A percentile compares a stretch with the other conserved stretches of the same genome.
Conservation (phyloP, 164 flowering plant species). For the Aristolochia californica region DNA sequence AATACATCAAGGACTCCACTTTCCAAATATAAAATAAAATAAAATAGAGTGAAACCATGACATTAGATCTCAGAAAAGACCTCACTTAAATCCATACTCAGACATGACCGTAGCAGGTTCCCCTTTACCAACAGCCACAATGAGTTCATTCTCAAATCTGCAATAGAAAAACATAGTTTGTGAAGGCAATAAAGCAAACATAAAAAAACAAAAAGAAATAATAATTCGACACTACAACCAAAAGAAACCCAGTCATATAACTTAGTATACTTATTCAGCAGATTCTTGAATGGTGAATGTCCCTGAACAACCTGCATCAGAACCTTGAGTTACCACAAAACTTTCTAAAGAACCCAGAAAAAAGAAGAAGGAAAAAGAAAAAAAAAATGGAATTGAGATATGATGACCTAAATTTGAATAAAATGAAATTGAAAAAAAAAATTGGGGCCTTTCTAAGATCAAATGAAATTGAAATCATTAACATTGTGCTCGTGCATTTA, state of each 20-base stretch:
- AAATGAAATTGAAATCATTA: too few species aligned
- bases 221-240: neutral
- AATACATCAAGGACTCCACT: too few species aligned
- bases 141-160: constrained; percentile 59
- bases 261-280: constrained; percentile 39
- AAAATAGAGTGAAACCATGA: too few species aligned
- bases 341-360: neutral
- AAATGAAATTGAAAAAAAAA: too few species aligned
- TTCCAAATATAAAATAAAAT: too few species aligned
- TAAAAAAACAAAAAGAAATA: neutral
- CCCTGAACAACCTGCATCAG: constrained; percentile 70
- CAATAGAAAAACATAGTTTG: neutral
- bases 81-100: constrained; percentile 82
- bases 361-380: neutral
- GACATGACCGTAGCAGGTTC: constrained; percentile 82
- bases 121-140: constrained; percentile 84
- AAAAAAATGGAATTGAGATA: too few species aligned
- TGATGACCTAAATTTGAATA: too few species aligned
- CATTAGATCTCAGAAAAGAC: neutral
- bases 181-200: constrained; percentile 1
- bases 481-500: too few species aligned
- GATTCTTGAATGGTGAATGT: constrained; percentile 65
- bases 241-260: neutral
- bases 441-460: too few species aligned
- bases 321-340: neutral